A percentile compares a stretch with the other conserved stretches of the same genome.
Evolutionary conservation across 129 eudicot species (phyloP).

Genomic region (Silybum marianum): DNA sequence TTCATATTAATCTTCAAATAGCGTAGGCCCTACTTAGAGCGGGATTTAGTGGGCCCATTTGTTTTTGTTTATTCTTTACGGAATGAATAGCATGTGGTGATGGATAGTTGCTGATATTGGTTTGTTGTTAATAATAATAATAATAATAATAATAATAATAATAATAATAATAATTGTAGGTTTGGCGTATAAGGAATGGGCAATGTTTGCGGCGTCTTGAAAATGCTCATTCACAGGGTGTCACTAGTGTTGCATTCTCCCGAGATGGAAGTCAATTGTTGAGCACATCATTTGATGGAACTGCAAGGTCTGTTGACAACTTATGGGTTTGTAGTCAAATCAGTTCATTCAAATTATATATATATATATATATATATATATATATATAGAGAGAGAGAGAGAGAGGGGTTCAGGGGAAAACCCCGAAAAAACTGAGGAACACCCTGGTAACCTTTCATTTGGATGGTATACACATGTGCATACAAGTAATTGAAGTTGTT

Average conservation of each 20-base stretch:
- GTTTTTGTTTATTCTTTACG: background rate
- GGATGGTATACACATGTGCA: too few species aligned
- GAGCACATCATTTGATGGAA: constrained; percentile 93
- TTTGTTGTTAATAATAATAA: constrained; percentile 1
- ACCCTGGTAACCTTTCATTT: too few species aligned
- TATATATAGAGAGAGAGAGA: too few species aligned
- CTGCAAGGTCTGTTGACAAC: constrained; percentile 71
- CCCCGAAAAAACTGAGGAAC: too few species aligned
- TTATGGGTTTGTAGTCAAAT: background rate
- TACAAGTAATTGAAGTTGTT: too few species aligned
- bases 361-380: too few species aligned
- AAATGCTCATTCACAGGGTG: constrained; percentile 92
- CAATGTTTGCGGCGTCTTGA: constrained; percentile 97
- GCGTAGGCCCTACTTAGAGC: background rate
- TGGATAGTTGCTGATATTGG: background rate
- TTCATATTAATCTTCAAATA: too few species aligned
- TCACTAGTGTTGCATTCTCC: constrained; percentile 86
- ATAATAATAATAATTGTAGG: constrained; percentile 48
- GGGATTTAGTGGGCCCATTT: background rate
- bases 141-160: too few species aligned
- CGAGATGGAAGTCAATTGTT: constrained; percentile 93
- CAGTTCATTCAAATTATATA: background rate
- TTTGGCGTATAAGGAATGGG: constrained; percentile 96
- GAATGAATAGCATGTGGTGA: background rate
- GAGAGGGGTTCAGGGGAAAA: too few species aligned